Percentiles rank a stretch among this genome's conserved stretches.
phyloP scores from a whole-genome alignment of 176 grass and related monocot genomes.

The Tillandsia fasciculata region DNA sequence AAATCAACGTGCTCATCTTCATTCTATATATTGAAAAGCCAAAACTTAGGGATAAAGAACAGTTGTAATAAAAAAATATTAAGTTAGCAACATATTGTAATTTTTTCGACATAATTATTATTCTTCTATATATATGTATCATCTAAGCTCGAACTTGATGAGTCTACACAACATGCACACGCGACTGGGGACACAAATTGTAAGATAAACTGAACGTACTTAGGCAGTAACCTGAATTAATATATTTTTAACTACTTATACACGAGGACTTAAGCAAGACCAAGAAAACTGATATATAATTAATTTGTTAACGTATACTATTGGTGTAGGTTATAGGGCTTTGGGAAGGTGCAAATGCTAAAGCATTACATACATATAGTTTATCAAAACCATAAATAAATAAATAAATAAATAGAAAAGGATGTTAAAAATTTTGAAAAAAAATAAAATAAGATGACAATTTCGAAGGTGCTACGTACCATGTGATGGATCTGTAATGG shows the following conservation, averaged over 20 bases:
- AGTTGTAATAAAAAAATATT: too few species aligned
- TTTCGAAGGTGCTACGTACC: background rate
- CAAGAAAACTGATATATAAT: slow-evolving; percentile 15
- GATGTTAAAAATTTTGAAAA: background rate
- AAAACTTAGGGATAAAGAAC: too few species aligned
- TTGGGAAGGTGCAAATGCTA: background rate
- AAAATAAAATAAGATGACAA: background rate
- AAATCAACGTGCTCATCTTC: background rate
- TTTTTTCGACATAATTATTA: too few species aligned
- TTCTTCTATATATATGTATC: too few species aligned
- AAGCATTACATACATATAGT: background rate
- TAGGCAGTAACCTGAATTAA: slow-evolving; percentile 18
- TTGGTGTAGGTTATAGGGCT: background rate
- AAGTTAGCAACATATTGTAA: too few species aligned
- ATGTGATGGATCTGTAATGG: background rate
- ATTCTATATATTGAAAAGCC: too few species aligned
- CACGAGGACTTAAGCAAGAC: slow-evolving; percentile 16
- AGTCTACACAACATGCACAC: background rate
- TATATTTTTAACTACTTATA: slow-evolving; percentile 7
- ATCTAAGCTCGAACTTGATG: background rate
- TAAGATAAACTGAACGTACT: slow-evolving; percentile 25
- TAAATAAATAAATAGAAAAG: background rate
- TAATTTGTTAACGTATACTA: slow-evolving; percentile 28
- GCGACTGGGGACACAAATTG: background rate
- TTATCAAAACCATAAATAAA: background rate